Percentiles rank a stretch among this genome's conserved stretches.
phyloP scores from a whole-genome alignment of 768 basidiomycete species.

The Suillus ampliporus region DNA sequence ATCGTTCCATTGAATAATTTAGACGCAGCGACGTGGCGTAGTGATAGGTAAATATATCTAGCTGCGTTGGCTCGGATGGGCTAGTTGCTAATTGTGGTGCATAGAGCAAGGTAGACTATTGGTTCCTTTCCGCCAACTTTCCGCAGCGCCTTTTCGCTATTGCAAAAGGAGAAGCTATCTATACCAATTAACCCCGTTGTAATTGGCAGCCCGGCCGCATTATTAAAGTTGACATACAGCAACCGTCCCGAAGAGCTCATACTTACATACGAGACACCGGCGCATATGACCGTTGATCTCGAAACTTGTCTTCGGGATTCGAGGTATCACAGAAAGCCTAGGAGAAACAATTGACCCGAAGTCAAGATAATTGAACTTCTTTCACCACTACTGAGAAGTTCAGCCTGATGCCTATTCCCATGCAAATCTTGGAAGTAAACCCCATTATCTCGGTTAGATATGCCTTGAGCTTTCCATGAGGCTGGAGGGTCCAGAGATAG shows the following conservation, averaged over 20 bases:
- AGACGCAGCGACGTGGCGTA: background rate
- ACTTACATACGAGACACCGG: conserved; percentile 19
- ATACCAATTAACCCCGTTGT: conserved; percentile 1
- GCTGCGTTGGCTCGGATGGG: background rate
- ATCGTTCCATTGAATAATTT: background rate
- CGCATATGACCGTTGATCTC: conserved; percentile 1
- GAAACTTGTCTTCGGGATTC: conserved; percentile 9
- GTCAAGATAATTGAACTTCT: conserved; percentile 14
- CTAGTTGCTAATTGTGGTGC: background rate
- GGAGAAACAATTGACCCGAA: conserved; percentile 15
- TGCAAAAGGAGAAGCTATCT: background rate
- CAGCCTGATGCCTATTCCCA: conserved; percentile 9
- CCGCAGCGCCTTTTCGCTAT: background rate
- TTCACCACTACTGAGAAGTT: conserved; percentile 11
- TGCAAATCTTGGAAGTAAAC: conserved; percentile 15
- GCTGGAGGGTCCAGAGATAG: conserved; percentile 27
- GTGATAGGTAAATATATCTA: background rate
- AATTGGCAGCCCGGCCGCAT: background rate
- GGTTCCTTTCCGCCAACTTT: too few relatives aligned
- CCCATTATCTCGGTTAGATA: conserved; percentile 34
- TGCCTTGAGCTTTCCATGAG: conserved; percentile 37
- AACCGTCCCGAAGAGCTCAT: conserved; percentile 11
- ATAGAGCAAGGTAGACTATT: background rate
- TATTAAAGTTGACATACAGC: conserved; percentile 14
- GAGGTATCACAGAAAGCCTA: background rate